phyloP scores from a whole-genome alignment of 2,329 filamentous ascomycete genomes.

The Beauveria rudraprayagi region DNA sequence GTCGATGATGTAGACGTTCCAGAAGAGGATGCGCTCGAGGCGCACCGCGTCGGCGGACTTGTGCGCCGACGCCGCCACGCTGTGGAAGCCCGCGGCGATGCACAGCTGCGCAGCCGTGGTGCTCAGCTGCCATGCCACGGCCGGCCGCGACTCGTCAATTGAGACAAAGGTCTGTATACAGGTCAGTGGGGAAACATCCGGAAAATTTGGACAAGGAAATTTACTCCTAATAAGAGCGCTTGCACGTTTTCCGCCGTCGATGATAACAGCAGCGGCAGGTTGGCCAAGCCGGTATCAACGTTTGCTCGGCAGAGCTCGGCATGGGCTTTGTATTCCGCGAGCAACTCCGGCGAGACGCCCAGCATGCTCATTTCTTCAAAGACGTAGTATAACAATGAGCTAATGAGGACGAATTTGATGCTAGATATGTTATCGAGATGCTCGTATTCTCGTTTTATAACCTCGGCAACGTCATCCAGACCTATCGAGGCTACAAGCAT shows the following conservation, averaged over 20 bases:
- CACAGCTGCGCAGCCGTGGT: constrained; percentile 52
- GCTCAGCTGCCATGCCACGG: constrained; percentile 54
- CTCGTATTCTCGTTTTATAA: constrained; percentile 43
- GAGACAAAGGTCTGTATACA: constrained; percentile 45
- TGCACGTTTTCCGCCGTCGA: constrained; percentile 47
- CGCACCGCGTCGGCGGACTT: constrained; percentile 25
- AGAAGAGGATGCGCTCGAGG: constrained; percentile 36
- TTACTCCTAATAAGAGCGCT: constrained; percentile 48
- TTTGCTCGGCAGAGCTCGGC: constrained; percentile 37
- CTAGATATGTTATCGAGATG: constrained; percentile 42
- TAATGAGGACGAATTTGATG: constrained; percentile 42
- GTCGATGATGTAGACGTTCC: constrained; percentile 49
- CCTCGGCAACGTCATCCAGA: constrained; percentile 39
- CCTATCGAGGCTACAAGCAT: constrained; percentile 42
- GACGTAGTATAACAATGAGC: constrained; percentile 40
- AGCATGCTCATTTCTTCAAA: constrained; percentile 37
- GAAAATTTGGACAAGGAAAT: constrained; percentile 15
- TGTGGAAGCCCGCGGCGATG: constrained; percentile 55
- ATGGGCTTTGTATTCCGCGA: constrained; percentile 30
- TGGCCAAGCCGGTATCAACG: constrained; percentile 40
- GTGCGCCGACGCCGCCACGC: constrained; percentile 26
- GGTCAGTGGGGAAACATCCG: neutral
- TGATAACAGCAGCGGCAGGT: constrained; percentile 48
- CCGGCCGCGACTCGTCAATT: constrained; percentile 53
- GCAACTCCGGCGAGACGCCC: constrained; percentile 23